Evolutionary conservation across 163 green algal genomes (phyloP), one percentile per base, ranked within the genome.

Genomic region (Volvox carteri): DNA sequence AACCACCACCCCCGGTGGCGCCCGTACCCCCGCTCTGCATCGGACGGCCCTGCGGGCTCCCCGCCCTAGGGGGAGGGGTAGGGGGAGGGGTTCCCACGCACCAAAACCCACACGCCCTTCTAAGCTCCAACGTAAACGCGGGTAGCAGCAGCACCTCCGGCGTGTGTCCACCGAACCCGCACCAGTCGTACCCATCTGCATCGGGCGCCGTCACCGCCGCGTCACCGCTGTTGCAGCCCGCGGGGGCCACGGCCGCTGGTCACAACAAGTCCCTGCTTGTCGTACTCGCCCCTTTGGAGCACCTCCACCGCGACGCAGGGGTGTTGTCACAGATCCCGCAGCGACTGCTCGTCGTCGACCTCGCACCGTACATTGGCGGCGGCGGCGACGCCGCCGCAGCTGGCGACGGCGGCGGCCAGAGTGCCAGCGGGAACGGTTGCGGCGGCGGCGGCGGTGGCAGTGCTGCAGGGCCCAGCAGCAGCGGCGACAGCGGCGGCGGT

Each of bases 231-330:
- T 18, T 54, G 30, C 50, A 23, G 54, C 16, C 3, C 50, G 21
- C 76, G 11, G 37, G 14, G 7, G 54, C 37, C 54, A 14, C 3
- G 33, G 6, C 25, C 42, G 39, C 33, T 5, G 3, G 30, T 33
- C 7, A 11, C 54, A n/a, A 62, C 77, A 85, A 48, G 77, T 28
- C 37, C 19, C 67, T 88, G 23, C 25, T 83, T 42, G 78, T 86
- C 25, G 68, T 88, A 12, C 83, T 88, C 7, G 48, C 83, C 0
- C 83, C 83, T 3, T 37, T 88, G 83, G 83, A 88, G 83, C 62
- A 74, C 4, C 83, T 88, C 30, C 68, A 68, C 16, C 48, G 67
- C 0, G 83, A 78, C 44, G 48, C 30, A 1, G 37, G 1, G 37
- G 48, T 88, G 48, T 67, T 88, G 35, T 28, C 50, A 0, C 68